These are phyloP conservation scores for Gracilaria caudata DNA, from an alignment of 23 red algal species.

Conservation along the genomic window DNA sequence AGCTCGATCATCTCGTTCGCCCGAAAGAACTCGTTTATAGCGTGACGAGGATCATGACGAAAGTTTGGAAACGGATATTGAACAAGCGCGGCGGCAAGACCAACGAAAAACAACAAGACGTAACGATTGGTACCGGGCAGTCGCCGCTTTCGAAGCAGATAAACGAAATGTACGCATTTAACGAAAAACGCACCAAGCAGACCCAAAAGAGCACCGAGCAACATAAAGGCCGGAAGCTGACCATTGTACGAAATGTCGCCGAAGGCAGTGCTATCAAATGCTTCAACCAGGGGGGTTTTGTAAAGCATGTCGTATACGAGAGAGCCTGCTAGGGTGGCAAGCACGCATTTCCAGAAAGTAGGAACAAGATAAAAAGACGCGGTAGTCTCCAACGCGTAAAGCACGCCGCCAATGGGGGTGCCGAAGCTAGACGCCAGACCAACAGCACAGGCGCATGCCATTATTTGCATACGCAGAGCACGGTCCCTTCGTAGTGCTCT, in stretches of 20 bases:
- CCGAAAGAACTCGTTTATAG: conserved; percentile 97
- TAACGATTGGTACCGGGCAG: conserved; percentile 85
- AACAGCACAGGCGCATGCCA: conserved; percentile 97
- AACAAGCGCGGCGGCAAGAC: conserved; percentile 73
- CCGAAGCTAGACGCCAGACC: conserved; percentile 96
- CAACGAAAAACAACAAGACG: conserved; percentile 84
- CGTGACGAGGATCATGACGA: conserved; percentile 86
- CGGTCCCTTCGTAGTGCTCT: conserved; percentile 77
- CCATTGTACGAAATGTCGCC: conserved; percentile 59
- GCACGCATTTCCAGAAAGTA: conserved; percentile 95
- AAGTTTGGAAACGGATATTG: conserved; percentile 96
- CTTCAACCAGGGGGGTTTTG: conserved; percentile 99
- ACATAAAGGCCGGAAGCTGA: conserved; percentile 83
- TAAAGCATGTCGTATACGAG: conserved; percentile 96
- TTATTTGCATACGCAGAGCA: conserved; percentile 93
- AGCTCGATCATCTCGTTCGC: conserved; percentile 73
- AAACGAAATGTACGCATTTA: conserved; percentile 87
- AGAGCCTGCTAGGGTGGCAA: conserved; percentile 86
- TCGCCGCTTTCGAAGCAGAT: conserved; percentile 82
- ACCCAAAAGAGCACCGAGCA: conserved; percentile 90
- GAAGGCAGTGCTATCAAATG: conserved; percentile 93
- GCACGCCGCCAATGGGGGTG: conserved; percentile 94
- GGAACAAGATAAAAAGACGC: conserved; percentile 97
- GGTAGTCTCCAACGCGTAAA: conserved; percentile 97
- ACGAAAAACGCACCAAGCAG: conserved; percentile 91